Conservation (phyloP, 129 eudicot genomes). For the Pulicaria dysenterica region DNA sequence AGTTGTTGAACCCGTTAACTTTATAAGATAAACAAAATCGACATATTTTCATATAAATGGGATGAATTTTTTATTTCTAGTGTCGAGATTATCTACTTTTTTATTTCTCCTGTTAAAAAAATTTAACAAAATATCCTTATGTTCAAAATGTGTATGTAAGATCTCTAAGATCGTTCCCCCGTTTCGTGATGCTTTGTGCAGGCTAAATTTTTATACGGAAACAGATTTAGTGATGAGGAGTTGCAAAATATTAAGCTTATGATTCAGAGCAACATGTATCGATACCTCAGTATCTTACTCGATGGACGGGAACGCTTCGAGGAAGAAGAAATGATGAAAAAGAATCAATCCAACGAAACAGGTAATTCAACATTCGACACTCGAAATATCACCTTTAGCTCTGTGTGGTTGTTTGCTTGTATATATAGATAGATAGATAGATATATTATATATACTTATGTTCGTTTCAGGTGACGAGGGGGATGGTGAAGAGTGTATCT, state of each 20-base stretch:
- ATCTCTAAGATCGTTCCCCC: neutral
- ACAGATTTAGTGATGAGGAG: slow-evolving; percentile 73
- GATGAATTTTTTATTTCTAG: too few relatives aligned
- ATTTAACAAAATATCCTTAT: neutral
- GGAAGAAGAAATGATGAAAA: slow-evolving; percentile 65
- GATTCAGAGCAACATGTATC: slow-evolving; percentile 97
- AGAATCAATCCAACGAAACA: slow-evolving; percentile 37
- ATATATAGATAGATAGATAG: too few relatives aligned
- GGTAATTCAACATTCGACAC: slow-evolving; percentile 36
- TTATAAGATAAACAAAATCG: too few relatives aligned
- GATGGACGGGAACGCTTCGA: slow-evolving; percentile 97
- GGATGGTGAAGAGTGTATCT: slow-evolving; percentile 52
- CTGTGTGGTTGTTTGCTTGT: too few relatives aligned
- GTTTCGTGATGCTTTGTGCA: slow-evolving; percentile 31
- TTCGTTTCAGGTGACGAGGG: slow-evolving; percentile 49
- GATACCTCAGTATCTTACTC: slow-evolving; percentile 86
- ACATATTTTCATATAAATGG: too few relatives aligned
- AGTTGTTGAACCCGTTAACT: too few relatives aligned
- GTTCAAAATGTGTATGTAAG: neutral
- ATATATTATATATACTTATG: neutral
- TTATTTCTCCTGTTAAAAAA: neutral
- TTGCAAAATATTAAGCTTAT: slow-evolving; percentile 87
- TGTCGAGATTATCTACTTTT: too few relatives aligned
- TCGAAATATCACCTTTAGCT: neutral
- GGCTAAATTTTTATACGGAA: slow-evolving; percentile 90